phyloP scores from a whole-genome alignment of 345 rosid genomes.

The Eutrema japonicum region DNA sequence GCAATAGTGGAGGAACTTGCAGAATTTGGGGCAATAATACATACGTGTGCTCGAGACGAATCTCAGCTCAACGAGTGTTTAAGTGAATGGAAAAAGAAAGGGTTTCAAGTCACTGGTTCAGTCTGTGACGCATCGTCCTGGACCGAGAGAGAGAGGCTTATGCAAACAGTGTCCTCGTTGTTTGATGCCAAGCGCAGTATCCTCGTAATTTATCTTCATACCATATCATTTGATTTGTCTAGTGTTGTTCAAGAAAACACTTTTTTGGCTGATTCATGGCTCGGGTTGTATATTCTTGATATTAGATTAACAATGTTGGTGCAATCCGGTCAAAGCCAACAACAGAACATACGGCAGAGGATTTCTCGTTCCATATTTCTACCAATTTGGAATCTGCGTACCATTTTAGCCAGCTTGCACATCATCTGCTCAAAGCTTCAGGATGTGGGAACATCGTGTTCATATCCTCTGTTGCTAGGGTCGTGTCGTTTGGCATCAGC shows the following conservation, averaged over 20 bases:
- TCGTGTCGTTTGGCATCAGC: not conserved
- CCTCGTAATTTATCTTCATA: not conserved
- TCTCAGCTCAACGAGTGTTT: constrained; percentile 15
- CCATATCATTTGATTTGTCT: not conserved
- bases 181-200: constrained; percentile 13
- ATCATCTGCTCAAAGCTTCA: constrained; percentile 28
- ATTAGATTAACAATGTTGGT: constrained; percentile 25
- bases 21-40: constrained; percentile 6
- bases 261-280: not conserved
- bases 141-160: constrained; percentile 12
- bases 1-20: constrained; percentile 25
- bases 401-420: constrained; percentile 32
- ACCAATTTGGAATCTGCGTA: constrained; percentile 31
- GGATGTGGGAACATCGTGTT: constrained; percentile 34
- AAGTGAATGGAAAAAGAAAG: constrained; percentile 19
- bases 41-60: constrained; percentile 28
- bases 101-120: constrained; percentile 27
- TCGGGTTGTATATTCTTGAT: constrained; percentile 10
- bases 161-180: constrained; percentile 10
- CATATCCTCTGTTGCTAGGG: constrained; percentile 28
- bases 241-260: not conserved
- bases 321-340: constrained; percentile 26
- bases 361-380: constrained; percentile 19
- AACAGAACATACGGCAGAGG: constrained; percentile 15
- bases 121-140: constrained; percentile 14